Percentiles rank a stretch among this genome's conserved stretches.
These are phyloP conservation scores for Kitagawia praeruptora DNA, from an alignment of 129 eudicot species.

Conservation along the genomic window DNA sequence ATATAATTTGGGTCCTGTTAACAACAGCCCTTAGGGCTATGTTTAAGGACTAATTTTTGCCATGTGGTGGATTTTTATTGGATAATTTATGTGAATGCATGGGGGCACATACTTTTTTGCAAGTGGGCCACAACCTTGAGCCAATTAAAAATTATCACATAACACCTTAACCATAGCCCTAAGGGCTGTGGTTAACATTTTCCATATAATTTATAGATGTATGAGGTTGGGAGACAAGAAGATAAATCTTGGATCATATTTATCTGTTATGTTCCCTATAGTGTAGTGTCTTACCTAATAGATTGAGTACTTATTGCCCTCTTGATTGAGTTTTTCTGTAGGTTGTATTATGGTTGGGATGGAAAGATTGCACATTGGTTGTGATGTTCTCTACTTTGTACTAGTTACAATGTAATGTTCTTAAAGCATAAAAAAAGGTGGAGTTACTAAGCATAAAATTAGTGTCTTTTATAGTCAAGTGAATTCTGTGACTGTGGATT, in stretches of 20 bases:
- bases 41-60: no score
- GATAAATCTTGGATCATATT: background rate
- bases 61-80: no score
- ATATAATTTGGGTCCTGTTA: no score
- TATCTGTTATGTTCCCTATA: background rate
- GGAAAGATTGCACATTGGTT: background rate
- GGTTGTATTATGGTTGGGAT: background rate
- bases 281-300: background rate
- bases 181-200: no score
- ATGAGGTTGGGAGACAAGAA: background rate
- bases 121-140: no score
- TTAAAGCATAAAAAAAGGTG: background rate
- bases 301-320: background rate
- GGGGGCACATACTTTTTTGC: no score
- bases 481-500: background rate
- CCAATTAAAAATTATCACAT: no score
- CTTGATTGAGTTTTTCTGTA: background rate
- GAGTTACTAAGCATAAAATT: background rate
- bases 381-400: background rate
- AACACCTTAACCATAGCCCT: no score
- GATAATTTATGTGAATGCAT: no score
- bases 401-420: background rate
- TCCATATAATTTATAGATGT: no score
- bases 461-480: no score
- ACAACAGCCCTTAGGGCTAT: no score